Evolutionary conservation across 2,329 filamentous ascomycete species (phyloP).

Genomic region (Claviceps paspali): DNA sequence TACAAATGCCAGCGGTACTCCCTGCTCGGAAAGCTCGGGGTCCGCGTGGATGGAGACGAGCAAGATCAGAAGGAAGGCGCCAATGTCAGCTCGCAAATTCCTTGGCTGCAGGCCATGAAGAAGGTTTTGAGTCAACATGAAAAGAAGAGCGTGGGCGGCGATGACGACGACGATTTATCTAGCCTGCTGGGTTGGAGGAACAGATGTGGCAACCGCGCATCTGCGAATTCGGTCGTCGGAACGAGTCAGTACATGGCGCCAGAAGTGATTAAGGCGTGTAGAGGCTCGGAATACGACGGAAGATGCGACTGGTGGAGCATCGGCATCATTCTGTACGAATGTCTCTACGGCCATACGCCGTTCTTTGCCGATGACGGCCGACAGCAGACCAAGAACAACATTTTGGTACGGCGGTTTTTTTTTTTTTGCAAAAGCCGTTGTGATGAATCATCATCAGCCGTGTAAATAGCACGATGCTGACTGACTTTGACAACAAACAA

Average conservation of each 20-base stretch:
- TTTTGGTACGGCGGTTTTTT: slow-evolving; percentile 43
- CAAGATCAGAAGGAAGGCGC: slow-evolving; percentile 45
- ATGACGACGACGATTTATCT: slow-evolving; percentile 15
- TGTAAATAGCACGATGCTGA: neutral
- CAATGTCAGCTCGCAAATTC: slow-evolving; percentile 19
- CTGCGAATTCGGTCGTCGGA: slow-evolving; percentile 77
- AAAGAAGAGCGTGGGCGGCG: slow-evolving; percentile 13
- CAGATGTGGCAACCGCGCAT: slow-evolving; percentile 48
- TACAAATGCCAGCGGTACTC: slow-evolving; percentile 72
- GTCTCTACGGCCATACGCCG: slow-evolving; percentile 79
- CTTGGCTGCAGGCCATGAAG: slow-evolving; percentile 17
- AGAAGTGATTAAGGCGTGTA: slow-evolving; percentile 56
- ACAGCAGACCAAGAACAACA: slow-evolving; percentile 72
- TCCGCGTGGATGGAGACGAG: slow-evolving; percentile 58
- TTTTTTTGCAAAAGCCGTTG: no score
- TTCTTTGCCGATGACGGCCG: slow-evolving; percentile 69
- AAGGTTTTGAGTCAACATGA: slow-evolving; percentile 18
- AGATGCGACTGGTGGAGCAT: slow-evolving; percentile 97
- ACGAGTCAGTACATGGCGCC: slow-evolving; percentile 98
- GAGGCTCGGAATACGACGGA: slow-evolving; percentile 53
- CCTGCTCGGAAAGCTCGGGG: slow-evolving; percentile 59
- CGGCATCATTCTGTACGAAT: slow-evolving; percentile 88
- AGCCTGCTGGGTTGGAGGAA: slow-evolving; percentile 55
- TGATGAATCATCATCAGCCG: no score
- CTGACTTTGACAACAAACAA: neutral